These are phyloP conservation scores for Syzygium aqueum DNA, from an alignment of 345 rosid species.

Conservation along the genomic window DNA sequence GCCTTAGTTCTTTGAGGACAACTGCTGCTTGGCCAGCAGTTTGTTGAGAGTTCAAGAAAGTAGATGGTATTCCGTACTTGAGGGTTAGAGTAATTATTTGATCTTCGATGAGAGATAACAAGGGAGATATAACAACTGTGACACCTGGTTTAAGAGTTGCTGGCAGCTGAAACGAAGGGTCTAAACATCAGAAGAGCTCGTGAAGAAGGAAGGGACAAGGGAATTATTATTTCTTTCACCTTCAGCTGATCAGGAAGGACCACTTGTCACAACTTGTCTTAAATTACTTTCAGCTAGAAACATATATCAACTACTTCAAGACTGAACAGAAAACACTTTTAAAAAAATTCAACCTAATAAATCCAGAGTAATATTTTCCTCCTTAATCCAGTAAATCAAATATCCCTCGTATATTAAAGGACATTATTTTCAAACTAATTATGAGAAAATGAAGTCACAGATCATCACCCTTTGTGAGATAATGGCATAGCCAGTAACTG, in stretches of 20 bases:
- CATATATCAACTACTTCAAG: too few relatives aligned
- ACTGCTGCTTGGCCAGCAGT: slow-evolving; percentile 64
- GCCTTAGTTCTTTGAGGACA: slow-evolving; percentile 24
- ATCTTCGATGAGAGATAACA: slow-evolving; percentile 83
- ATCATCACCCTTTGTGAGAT: background rate
- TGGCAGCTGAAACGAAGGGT: slow-evolving; percentile 47
- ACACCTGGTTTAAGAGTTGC: slow-evolving; percentile 77
- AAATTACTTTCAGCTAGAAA: background rate
- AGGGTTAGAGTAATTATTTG: slow-evolving; percentile 23
- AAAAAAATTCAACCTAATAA: too few relatives aligned
- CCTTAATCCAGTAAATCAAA: background rate
- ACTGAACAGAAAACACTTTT: background rate
- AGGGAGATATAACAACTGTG: slow-evolving; percentile 74
- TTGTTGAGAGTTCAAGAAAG: slow-evolving; percentile 82
- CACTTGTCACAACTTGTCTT: background rate
- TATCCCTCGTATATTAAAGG: background rate
- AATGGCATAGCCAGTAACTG: background rate
- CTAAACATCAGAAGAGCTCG: background rate
- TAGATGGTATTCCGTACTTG: slow-evolving; percentile 51
- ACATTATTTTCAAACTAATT: background rate
- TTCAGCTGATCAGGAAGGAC: background rate
- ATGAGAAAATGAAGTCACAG: background rate
- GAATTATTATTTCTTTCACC: background rate
- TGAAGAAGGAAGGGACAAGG: background rate
- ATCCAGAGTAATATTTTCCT: background rate